Evolutionary conservation across 306 rosid genomes (phyloP), one percentile per base, ranked within the genome.

Genomic region (Arachis hypogaea): DNA sequence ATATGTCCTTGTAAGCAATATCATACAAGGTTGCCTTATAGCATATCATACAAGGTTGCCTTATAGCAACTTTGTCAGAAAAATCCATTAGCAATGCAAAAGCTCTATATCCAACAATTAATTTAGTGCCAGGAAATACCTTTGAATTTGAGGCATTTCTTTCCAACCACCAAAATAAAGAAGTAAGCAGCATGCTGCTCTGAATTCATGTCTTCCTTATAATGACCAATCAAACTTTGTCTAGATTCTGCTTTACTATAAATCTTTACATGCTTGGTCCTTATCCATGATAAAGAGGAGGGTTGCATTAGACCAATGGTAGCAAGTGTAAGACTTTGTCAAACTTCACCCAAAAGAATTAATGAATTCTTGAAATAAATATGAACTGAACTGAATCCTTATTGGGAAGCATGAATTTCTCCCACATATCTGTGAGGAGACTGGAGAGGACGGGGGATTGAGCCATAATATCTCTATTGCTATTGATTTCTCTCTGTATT

Each of bases 41-140:
- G 10, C 7, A 1, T 58, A 7, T 58, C 33, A 75, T 58, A 2
- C 28, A 6, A 42, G 42, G 43, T 0, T 45, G 18, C 69, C 9
- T 43, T 22, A 11, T 51, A 36, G 10, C 7, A 40, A 40, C 40
- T 38, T 6, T 6, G 9, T 40, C 22, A 52, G 33, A 69, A 30
- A 4, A 55, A 55, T 14, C 12, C 74, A 18, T 58, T 28, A 22
- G 65, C 57, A 22, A 16, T 10, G 55, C 57, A 10, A 16, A 57
- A 30, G 9, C 43, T 11, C 7, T 33, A 3, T 28, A n/a, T 54
- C 38, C 7, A 14, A 4, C 3, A 38, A 36, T 54, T 52, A 42
- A n/a, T n/a, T 52, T 11, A 38, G 62, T 59, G 44, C 50, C 67
- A 59, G n/a, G 59, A 59, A 72, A 33, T 72, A 59, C 59, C 18